Evolutionary conservation across 2,329 filamentous ascomycete species (phyloP).

Genomic region (Talaromyces sp.): DNA sequence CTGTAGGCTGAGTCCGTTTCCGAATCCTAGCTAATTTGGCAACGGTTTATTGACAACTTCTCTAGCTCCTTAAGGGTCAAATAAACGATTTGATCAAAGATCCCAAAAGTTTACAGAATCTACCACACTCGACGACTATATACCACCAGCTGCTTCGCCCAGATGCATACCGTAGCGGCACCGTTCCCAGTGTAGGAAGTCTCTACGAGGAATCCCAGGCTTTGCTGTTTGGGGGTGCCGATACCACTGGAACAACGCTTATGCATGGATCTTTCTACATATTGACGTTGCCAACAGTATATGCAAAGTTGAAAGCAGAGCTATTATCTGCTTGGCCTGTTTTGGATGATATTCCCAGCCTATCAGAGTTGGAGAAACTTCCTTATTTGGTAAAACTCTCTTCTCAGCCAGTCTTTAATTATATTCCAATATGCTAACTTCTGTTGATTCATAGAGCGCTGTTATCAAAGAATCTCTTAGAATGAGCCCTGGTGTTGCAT

Average conservation of each 20-base stretch:
- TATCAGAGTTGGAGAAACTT: constrained; percentile 27
- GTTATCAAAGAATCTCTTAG: constrained; percentile 39
- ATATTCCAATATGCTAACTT: background rate
- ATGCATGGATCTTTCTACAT: constrained; percentile 29
- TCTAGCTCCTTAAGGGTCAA: constrained; percentile 19
- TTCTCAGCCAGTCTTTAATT: background rate
- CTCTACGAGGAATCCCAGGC: constrained; percentile 43
- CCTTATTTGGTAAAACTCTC: constrained; percentile 21
- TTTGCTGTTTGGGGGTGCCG: constrained; percentile 43
- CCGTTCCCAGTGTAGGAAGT: constrained; percentile 24
- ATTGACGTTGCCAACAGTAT: constrained; percentile 16
- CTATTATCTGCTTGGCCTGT: constrained; percentile 19
- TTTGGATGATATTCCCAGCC: constrained; percentile 7
- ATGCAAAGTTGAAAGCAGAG: constrained; percentile 17
- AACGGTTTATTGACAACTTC: background rate
- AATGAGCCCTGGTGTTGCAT: constrained; percentile 23
- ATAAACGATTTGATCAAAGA: constrained; percentile 19
- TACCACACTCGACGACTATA: constrained; percentile 30
- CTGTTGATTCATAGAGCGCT: constrained; percentile 17
- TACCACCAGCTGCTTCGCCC: constrained; percentile 31
- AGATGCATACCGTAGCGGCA: constrained; percentile 24
- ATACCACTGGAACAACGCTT: constrained; percentile 40
- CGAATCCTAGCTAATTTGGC: background rate
- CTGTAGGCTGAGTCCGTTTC: constrained; percentile 1
- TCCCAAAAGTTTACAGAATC: constrained; percentile 20